Evolutionary conservation across 176 grass and related monocot genomes (phyloP).

Genomic region (Dactylis glomerata): DNA sequence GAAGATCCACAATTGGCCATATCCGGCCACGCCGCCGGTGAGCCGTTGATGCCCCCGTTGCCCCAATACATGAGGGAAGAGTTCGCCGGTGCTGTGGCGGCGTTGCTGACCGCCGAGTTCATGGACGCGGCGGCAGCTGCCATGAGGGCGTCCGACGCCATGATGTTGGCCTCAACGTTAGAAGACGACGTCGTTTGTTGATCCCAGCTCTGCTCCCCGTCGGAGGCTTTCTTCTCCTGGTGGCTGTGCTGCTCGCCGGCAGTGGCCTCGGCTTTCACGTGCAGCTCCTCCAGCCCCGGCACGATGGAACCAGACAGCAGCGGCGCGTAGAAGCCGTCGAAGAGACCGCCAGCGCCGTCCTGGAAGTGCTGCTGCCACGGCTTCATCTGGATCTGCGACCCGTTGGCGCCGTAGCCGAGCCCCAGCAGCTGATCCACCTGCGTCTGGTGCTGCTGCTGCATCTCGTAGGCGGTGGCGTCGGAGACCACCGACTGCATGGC

Average conservation of each 20-base stretch:
- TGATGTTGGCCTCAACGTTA: constrained; percentile 42
- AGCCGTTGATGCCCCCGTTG: constrained; percentile 39
- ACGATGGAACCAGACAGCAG: constrained; percentile 48
- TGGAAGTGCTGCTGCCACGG: constrained; percentile 37
- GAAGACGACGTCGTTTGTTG: constrained; percentile 40
- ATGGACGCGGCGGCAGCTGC: constrained; percentile 45
- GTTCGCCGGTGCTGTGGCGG: not conserved
- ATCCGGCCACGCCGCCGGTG: constrained; percentile 43
- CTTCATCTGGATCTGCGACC: constrained; percentile 46
- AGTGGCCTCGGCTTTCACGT: constrained; percentile 51
- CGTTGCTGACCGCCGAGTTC: constrained; percentile 25
- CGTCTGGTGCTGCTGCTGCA: constrained; percentile 42
- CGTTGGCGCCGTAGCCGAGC: constrained; percentile 17
- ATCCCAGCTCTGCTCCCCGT: constrained; percentile 41
- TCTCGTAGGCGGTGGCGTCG: constrained; percentile 36
- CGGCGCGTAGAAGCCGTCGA: constrained; percentile 44
- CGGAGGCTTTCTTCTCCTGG: not conserved
- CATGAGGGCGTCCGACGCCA: constrained; percentile 66
- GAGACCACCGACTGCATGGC: constrained; percentile 55
- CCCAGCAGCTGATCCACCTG: constrained; percentile 51
- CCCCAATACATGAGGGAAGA: constrained; percentile 52
- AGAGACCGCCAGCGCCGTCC: not conserved
- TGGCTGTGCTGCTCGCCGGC: constrained; percentile 23
- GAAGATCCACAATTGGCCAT: constrained; percentile 70
- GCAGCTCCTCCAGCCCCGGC: constrained; percentile 54